A percentile compares a stretch with the other conserved stretches of the same genome.
These are phyloP conservation scores for Penicillium coprophilum DNA, from an alignment of 495 filamentous ascomycete genomes.

Conservation along the genomic window DNA sequence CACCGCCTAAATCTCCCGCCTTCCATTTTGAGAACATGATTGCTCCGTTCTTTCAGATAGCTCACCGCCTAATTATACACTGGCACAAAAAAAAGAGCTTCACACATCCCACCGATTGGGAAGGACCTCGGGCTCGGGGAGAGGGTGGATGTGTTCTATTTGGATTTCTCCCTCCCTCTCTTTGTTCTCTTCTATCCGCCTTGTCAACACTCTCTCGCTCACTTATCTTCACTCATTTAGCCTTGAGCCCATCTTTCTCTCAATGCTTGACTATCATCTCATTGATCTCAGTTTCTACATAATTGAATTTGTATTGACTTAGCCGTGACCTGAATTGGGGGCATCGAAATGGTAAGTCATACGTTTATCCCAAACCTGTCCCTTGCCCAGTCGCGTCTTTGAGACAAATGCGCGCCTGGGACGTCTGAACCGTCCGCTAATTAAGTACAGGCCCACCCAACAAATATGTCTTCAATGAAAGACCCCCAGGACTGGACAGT, in stretches of 20 bases:
- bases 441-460: constrained; percentile 7
- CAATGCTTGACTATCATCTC: background rate
- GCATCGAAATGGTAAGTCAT: background rate
- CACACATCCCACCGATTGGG: background rate
- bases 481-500: constrained; percentile 71
- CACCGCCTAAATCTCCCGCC: background rate
- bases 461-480: constrained; percentile 15
- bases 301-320: background rate
- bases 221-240: no score
- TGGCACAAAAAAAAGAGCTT: constrained; percentile 3
- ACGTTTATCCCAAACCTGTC: background rate
- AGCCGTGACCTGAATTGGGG: background rate
- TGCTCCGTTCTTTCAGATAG: background rate
- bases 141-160: background rate
- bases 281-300: background rate
- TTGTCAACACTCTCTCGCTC: no score
- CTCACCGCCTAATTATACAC: background rate
- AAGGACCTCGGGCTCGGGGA: background rate
- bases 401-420: background rate
- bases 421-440: background rate
- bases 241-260: no score
- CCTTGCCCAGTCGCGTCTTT: background rate
- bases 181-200: background rate
- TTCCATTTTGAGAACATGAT: background rate
- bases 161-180: background rate